These are phyloP conservation scores for Spencermartinsiella europaea DNA, from an alignment of 805 yeast genomes.

Conservation along the genomic window DNA sequence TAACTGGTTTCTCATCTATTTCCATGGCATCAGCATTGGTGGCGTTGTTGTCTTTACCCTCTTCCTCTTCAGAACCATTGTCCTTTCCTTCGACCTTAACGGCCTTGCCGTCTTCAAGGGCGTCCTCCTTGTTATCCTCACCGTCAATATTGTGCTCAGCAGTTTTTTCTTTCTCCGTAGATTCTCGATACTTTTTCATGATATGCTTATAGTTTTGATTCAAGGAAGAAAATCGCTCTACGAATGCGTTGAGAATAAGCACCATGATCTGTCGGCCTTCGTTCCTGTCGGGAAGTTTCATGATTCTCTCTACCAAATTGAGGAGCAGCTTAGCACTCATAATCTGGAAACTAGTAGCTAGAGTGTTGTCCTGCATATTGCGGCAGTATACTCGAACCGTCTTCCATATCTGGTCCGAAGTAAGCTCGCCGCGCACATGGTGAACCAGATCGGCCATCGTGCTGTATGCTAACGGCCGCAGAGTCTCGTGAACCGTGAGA, in stretches of 20 bases:
- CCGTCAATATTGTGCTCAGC: conserved; percentile 19
- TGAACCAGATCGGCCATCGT: conserved; percentile 95
- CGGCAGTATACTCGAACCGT: conserved; percentile 79
- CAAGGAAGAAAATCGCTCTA: conserved; percentile 69
- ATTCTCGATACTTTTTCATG: conserved; percentile 53
- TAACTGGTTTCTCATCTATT: too few relatives aligned
- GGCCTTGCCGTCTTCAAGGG: conserved; percentile 13
- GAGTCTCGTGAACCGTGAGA: conserved; percentile 80
- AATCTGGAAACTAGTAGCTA: conserved; percentile 87
- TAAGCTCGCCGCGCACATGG: conserved; percentile 77
- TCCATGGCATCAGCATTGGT: background rate
- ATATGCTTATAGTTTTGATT: conserved; percentile 67
- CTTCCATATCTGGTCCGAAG: conserved; percentile 78
- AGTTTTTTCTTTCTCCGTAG: conserved; percentile 21
- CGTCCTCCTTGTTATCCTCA: conserved; percentile 36
- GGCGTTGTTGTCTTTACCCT: conserved; percentile 3
- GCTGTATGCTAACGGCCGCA: conserved; percentile 89
- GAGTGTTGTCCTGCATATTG: conserved; percentile 70
- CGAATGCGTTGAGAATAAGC: conserved; percentile 82
- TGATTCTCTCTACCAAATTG: conserved; percentile 82
- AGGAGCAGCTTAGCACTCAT: conserved; percentile 91
- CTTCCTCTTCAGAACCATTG: conserved; percentile 10
- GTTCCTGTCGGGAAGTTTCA: conserved; percentile 71
- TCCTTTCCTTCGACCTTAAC: conserved; percentile 12
- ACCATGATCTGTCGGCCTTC: conserved; percentile 82